phyloP scores from a whole-genome alignment of 306 rosid species.

The Lathyrus oleraceus region DNA sequence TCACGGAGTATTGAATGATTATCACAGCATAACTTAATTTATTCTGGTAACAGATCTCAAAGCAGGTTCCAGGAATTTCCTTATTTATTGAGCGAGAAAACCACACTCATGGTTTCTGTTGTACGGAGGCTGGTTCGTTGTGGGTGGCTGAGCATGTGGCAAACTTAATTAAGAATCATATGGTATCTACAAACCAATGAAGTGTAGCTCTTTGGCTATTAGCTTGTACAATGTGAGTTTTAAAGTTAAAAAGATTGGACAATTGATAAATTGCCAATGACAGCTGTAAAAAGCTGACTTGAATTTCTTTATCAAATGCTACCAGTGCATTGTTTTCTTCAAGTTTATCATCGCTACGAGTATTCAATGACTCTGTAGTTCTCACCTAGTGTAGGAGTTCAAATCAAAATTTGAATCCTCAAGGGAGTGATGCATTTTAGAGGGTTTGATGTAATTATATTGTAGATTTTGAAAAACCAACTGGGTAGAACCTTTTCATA shows the following conservation, averaged over 20 bases:
- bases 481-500: neutral
- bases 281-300: neutral
- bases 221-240: constrained; percentile 31
- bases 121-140: constrained; percentile 76
- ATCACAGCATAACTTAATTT: constrained; percentile 11
- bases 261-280: constrained; percentile 1
- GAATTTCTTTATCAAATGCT: constrained; percentile 12
- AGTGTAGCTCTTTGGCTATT: constrained; percentile 32
- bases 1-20: constrained; percentile 29
- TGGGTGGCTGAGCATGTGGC: constrained; percentile 87
- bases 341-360: constrained; percentile 3
- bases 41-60: constrained; percentile 58
- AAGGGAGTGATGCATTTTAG: neutral
- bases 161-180: constrained; percentile 58
- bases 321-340: constrained; percentile 3
- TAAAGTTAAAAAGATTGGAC: constrained; percentile 23
- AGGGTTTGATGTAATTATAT: neutral
- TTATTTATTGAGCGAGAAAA: constrained; percentile 67
- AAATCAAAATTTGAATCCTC: neutral
- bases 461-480: neutral
- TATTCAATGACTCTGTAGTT: neutral
- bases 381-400: neutral
- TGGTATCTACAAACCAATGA: constrained; percentile 38
- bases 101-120: constrained; percentile 71
- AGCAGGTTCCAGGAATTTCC: constrained; percentile 66